Conservation (phyloP, 2,329 filamentous ascomycete species). For the Ceratocystis variospora region DNA sequence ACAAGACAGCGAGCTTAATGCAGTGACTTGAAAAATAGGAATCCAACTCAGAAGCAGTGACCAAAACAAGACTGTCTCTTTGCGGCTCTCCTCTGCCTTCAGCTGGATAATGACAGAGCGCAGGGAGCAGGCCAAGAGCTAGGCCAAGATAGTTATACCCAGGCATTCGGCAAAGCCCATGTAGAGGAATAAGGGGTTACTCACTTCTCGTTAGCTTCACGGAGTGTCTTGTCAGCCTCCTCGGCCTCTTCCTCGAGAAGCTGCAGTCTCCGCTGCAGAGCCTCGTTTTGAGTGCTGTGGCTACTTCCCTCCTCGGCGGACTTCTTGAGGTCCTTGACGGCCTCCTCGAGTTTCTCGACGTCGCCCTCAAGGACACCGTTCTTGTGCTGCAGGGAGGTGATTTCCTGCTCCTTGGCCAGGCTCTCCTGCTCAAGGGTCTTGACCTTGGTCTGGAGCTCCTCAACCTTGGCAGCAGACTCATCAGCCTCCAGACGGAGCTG, state of each 20-base stretch:
- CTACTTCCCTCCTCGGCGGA: conserved; percentile 68
- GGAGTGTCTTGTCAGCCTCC: conserved; percentile 86
- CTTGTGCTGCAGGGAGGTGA: conserved; percentile 91
- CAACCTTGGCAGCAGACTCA: conserved; percentile 63
- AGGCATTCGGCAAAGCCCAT: background rate
- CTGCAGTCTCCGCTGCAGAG: conserved; percentile 80
- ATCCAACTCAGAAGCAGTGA: background rate
- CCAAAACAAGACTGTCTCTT: too few relatives aligned
- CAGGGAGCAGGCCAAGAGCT: background rate
- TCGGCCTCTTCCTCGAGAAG: conserved; percentile 97
- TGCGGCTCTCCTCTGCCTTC: too few relatives aligned
- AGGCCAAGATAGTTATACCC: background rate
- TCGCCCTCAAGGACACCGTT: conserved; percentile 81
- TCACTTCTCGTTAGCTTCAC: conserved; percentile 98
- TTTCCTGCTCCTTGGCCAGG: conserved; percentile 92
- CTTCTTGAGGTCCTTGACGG: conserved; percentile 77
- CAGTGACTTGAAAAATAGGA: too few relatives aligned
- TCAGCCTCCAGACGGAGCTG: conserved; percentile 89
- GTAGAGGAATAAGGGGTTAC: conserved; percentile 26
- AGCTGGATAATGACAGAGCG: background rate
- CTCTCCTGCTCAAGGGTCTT: conserved; percentile 91
- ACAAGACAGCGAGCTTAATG: background rate
- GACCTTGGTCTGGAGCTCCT: conserved; percentile 77
- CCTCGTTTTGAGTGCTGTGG: conserved; percentile 81
- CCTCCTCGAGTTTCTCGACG: conserved; percentile 79